These are phyloP conservation scores for Flueggea neowawraea DNA, from an alignment of 441 rosid species.

Conservation along the genomic window DNA sequence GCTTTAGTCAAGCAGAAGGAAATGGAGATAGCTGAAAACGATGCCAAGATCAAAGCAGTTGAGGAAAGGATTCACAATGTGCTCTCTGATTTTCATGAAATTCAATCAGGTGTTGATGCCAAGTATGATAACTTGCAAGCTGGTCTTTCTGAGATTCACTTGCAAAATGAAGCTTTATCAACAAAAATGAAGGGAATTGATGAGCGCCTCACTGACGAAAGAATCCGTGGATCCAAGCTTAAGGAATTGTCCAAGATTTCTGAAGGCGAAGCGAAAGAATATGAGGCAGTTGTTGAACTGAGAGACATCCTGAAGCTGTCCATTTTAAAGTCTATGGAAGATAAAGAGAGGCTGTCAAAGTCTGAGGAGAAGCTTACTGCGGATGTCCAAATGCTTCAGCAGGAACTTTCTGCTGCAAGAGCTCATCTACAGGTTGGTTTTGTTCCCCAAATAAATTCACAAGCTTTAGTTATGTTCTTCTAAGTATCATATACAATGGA, in stretches of 20 bases:
- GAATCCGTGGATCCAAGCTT: constrained; percentile 53
- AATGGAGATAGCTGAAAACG: constrained; percentile 62
- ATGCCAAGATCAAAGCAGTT: constrained; percentile 48
- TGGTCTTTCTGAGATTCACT: constrained; percentile 41
- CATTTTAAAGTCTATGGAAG: constrained; percentile 59
- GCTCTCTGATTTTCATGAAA: constrained; percentile 56
- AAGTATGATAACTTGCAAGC: constrained; percentile 44
- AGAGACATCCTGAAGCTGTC: constrained; percentile 54
- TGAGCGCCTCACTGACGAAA: constrained; percentile 37
- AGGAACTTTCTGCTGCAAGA: constrained; percentile 64
- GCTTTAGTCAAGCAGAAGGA: constrained; percentile 69
- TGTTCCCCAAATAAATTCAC: constrained; percentile 4
- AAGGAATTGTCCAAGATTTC: constrained; percentile 58
- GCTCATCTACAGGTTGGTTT: constrained; percentile 61
- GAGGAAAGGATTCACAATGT: constrained; percentile 52
- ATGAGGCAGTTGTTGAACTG: constrained; percentile 45
- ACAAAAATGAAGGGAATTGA: constrained; percentile 59
- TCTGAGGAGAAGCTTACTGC: constrained; percentile 68
- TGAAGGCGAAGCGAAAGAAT: constrained; percentile 66
- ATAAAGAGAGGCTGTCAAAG: constrained; percentile 59
- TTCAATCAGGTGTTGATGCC: constrained; percentile 45
- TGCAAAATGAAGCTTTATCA: constrained; percentile 43
- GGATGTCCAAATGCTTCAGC: constrained; percentile 70
- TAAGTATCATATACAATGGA: background rate
- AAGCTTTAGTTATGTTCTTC: background rate